Conservation (phyloP, 768 basidiomycete genomes). For the Mycena leptocephala region DNA sequence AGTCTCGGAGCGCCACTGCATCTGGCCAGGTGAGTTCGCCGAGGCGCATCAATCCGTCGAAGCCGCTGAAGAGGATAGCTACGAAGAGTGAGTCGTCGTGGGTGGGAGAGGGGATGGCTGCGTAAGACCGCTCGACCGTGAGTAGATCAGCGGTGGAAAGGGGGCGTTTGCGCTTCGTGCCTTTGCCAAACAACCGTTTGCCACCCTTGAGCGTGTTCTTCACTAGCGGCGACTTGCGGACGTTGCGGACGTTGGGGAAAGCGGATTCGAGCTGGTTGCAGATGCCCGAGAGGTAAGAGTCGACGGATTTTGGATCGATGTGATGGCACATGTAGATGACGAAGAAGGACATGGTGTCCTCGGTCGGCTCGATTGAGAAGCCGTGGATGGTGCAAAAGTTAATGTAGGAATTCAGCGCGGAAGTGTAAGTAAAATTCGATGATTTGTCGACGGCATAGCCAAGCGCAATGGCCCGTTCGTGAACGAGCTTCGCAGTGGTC, state of each 20-base stretch:
- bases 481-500: slow-evolving; percentile 48
- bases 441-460: slow-evolving; percentile 42
- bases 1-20: slow-evolving; percentile 17
- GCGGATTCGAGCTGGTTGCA: slow-evolving; percentile 49
- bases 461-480: slow-evolving; percentile 34
- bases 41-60: slow-evolving; percentile 44
- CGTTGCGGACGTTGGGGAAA: slow-evolving; percentile 46
- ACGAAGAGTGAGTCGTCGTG: slow-evolving; percentile 49
- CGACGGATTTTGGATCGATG: slow-evolving; percentile 45
- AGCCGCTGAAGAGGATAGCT: slow-evolving; percentile 42
- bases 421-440: slow-evolving; percentile 36
- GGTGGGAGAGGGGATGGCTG: neutral
- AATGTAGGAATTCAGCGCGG: slow-evolving; percentile 46
- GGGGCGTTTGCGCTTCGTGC: slow-evolving; percentile 44
- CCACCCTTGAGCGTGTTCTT: slow-evolving; percentile 40
- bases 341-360: slow-evolving; percentile 52
- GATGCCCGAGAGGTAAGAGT: slow-evolving; percentile 56
- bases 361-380: slow-evolving; percentile 42
- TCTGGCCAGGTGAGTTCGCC: slow-evolving; percentile 48
- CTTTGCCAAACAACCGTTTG: slow-evolving; percentile 27
- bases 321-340: slow-evolving; percentile 38
- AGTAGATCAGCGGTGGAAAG: slow-evolving; percentile 36
- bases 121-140: neutral
- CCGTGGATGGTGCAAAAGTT: slow-evolving; percentile 41
- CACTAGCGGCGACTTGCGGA: slow-evolving; percentile 38